Percentiles rank a stretch among this genome's conserved stretches.
Conservation (phyloP, 768 basidiomycete genomes). For the Boletus huronensis region DNA sequence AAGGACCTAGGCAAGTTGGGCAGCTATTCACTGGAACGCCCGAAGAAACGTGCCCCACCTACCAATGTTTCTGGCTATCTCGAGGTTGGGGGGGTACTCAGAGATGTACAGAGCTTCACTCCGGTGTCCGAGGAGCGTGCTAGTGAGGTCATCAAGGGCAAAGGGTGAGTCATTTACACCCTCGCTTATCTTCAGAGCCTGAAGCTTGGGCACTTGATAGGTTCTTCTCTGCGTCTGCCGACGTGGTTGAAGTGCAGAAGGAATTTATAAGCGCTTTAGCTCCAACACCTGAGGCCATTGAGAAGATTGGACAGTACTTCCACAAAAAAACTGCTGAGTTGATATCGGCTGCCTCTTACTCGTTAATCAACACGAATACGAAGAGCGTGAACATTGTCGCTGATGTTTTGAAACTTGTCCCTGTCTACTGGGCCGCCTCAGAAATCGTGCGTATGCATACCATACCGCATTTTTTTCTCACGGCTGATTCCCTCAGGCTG, state of each 20-base stretch:
- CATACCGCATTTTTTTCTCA: neutral
- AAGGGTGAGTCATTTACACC: slow-evolving; percentile 44
- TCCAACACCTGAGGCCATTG: slow-evolving; percentile 44
- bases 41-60: slow-evolving; percentile 30
- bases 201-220: slow-evolving; percentile 32
- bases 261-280: slow-evolving; percentile 50
- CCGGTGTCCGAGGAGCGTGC: slow-evolving; percentile 50
- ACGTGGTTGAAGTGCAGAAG: slow-evolving; percentile 35
- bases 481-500: slow-evolving; percentile 46
- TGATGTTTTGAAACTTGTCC: slow-evolving; percentile 62
- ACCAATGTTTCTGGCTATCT: slow-evolving; percentile 44
- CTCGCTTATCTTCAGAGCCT: neutral
- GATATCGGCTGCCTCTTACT: slow-evolving; percentile 50
- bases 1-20: slow-evolving; percentile 50
- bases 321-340: slow-evolving; percentile 59
- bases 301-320: slow-evolving; percentile 59
- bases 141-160: slow-evolving; percentile 50
- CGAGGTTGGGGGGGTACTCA: slow-evolving; percentile 52
- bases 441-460: slow-evolving; percentile 53
- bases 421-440: slow-evolving; percentile 65
- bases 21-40: slow-evolving; percentile 55
- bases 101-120: slow-evolving; percentile 42
- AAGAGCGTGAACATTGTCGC: slow-evolving; percentile 62
- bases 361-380: slow-evolving; percentile 52
- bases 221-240: slow-evolving; percentile 60